Percentiles rank a stretch among this genome's conserved stretches.
Evolutionary conservation across 2,329 filamentous ascomycete species (phyloP).

Genomic region (Hawksworthiomyces lignivorus): DNA sequence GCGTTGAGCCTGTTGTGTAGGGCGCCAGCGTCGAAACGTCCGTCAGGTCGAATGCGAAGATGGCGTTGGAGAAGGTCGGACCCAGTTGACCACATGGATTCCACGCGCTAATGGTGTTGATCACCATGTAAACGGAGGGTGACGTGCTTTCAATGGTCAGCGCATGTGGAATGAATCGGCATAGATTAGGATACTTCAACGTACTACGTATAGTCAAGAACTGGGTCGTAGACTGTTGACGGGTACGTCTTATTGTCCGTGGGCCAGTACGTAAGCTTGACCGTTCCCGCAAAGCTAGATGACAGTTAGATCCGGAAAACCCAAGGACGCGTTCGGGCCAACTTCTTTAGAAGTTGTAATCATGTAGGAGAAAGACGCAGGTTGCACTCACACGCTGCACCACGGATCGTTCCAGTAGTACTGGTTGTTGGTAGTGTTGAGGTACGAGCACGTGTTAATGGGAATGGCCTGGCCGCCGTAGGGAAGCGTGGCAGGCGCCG

Average conservation of each 20-base stretch:
- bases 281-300: background rate
- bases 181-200: too few relatives aligned
- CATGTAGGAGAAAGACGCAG: too few relatives aligned
- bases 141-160: too few relatives aligned
- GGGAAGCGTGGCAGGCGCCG: background rate
- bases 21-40: conserved; percentile 1
- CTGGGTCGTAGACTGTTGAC: background rate
- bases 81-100: background rate
- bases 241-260: background rate
- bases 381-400: background rate
- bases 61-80: background rate
- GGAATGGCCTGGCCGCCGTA: background rate
- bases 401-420: background rate
- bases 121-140: background rate
- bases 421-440: background rate
- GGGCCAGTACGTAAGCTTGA: background rate
- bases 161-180: too few relatives aligned
- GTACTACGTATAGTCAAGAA: background rate
- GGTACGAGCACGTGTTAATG: background rate
- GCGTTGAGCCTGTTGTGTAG: background rate
- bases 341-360: too few relatives aligned
- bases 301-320: too few relatives aligned
- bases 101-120: background rate
- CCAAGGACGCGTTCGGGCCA: too few relatives aligned
- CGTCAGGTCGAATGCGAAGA: background rate